These are phyloP conservation scores for Thalassiosira hispida DNA, from an alignment of 352 stramenopile species.

Conservation along the genomic window DNA sequence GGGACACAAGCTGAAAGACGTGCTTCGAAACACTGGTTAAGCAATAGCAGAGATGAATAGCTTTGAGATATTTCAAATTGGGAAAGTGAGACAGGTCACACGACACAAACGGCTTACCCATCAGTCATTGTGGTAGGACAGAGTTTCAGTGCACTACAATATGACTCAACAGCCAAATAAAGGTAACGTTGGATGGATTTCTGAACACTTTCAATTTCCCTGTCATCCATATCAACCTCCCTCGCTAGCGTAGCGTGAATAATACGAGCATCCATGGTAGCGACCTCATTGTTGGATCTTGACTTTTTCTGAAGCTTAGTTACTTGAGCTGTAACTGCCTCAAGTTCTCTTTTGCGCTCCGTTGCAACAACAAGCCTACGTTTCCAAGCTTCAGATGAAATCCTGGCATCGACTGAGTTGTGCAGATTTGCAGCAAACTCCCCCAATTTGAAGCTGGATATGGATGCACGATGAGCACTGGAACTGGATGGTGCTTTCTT, in stretches of 20 bases:
- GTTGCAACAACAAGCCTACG: slow-evolving; percentile 44
- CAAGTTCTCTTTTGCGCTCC: slow-evolving; percentile 50
- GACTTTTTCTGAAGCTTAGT: slow-evolving; percentile 75
- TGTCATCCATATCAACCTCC: slow-evolving; percentile 89
- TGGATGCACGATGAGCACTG: slow-evolving; percentile 79
- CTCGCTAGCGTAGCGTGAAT: slow-evolving; percentile 71
- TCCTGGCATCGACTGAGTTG: slow-evolving; percentile 87
- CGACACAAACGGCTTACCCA: not conserved
- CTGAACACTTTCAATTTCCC: slow-evolving; percentile 89
- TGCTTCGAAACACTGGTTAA: slow-evolving; percentile 82
- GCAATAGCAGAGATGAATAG: not conserved
- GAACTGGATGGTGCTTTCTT: slow-evolving; percentile 42
- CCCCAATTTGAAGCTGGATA: slow-evolving; percentile 88
- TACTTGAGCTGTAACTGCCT: slow-evolving; percentile 67
- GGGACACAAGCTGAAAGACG: slow-evolving; percentile 91
- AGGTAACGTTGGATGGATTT: slow-evolving; percentile 89
- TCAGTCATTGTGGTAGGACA: slow-evolving; percentile 81
- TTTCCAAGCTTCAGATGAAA: slow-evolving; percentile 91
- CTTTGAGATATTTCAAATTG: too few relatives aligned
- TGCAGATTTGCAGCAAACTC: slow-evolving; percentile 93
- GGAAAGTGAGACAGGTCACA: not conserved
- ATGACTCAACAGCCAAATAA: slow-evolving; percentile 88
- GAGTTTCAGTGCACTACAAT: slow-evolving; percentile 78
- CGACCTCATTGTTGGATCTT: slow-evolving; percentile 43
- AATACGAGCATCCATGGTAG: slow-evolving; percentile 14